phyloP scores from a whole-genome alignment of 1,284 basidiomycete species.

The Leccinum solheimii region DNA sequence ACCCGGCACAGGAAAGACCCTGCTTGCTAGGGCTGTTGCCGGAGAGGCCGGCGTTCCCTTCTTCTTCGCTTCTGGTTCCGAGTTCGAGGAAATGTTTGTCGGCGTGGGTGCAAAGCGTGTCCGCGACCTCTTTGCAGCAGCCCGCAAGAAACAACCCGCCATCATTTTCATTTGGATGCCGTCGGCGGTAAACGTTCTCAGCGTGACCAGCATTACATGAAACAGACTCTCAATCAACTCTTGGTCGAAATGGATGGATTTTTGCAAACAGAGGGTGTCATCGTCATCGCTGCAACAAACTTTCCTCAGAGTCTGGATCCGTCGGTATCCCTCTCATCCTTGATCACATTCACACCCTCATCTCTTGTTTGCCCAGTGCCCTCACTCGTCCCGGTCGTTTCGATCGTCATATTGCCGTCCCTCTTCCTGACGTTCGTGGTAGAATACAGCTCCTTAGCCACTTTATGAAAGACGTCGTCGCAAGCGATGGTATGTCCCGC shows the following conservation, averaged over 20 bases:
- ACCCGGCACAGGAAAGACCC: constrained; percentile 95
- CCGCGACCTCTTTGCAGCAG: constrained; percentile 92
- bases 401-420: constrained; percentile 88
- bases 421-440: constrained; percentile 84
- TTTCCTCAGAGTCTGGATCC: constrained; percentile 90
- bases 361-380: constrained; percentile 53
- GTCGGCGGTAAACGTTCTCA: constrained; percentile 90
- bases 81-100: constrained; percentile 98
- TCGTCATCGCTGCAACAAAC: constrained; percentile 94
- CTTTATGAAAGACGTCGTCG: constrained; percentile 80
- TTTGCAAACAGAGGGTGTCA: constrained; percentile 85
- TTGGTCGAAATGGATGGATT: constrained; percentile 96
- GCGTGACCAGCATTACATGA: constrained; percentile 87
- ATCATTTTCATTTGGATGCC: constrained; percentile 96
- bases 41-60: constrained; percentile 97
- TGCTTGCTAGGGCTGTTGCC: constrained; percentile 93
- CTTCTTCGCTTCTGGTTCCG: constrained; percentile 87
- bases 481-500: constrained; percentile 51
- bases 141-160: constrained; percentile 91
- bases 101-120: constrained; percentile 96
- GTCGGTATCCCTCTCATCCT: constrained; percentile 45
- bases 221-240: constrained; percentile 92
- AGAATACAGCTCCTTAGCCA: constrained; percentile 88
- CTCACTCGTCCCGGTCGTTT: constrained; percentile 93
- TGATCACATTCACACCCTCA: constrained; percentile 14